Base-by-base conservation (phyloP, 176 grass and related monocot genomes). In the Phragmites australis region DNA sequence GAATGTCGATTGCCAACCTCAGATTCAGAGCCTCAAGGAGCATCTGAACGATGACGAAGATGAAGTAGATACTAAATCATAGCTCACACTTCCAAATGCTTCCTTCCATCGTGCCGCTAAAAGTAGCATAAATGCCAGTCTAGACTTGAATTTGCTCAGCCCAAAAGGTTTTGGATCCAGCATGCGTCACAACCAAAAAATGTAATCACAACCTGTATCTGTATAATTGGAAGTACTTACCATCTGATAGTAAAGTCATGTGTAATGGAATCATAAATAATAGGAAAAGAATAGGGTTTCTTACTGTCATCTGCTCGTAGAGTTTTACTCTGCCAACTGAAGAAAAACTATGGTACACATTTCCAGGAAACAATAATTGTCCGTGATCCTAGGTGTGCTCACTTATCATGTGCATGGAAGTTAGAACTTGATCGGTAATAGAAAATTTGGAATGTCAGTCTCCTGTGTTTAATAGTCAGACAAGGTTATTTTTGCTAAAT, bases 21-120 rank as follows among this genome's bases (percentile, higher is more conserved):
- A 93, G 79, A 84, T 99, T 85, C 90, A 91, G 72, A 91, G 88
- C 81, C 92, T 99, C 48, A 99, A 86, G 87, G 79, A 89, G 62
- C 90, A 93, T 86, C 81, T 99, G 57, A 54, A 84, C 58, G 96
- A 99, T 15, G 92, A 92, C 0, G 84, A 83, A 52, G 92, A 94
- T 1, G 82, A 84, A 78, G 72, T 41, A 45, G 65, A 82, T 50
- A 59, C 57, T 16, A 85, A 82, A 67, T 80, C 32, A 75, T 65
- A 71, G 27, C 81, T 56, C 64, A 65, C 29, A n/a, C 29, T 64
- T 70, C 56, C 64, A 54, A 25, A 77, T 67, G 49, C 41, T 77
- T 49, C 16, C 21, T 56, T 42, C 32, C 32, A 82, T 53, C 65
- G 54, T 89, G 77, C 60, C 40, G 6, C 19, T 23, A 57, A 85